These are phyloP conservation scores for Craspedostauros australis DNA, from an alignment of 108 stramenopile species.

Conservation along the genomic window DNA sequence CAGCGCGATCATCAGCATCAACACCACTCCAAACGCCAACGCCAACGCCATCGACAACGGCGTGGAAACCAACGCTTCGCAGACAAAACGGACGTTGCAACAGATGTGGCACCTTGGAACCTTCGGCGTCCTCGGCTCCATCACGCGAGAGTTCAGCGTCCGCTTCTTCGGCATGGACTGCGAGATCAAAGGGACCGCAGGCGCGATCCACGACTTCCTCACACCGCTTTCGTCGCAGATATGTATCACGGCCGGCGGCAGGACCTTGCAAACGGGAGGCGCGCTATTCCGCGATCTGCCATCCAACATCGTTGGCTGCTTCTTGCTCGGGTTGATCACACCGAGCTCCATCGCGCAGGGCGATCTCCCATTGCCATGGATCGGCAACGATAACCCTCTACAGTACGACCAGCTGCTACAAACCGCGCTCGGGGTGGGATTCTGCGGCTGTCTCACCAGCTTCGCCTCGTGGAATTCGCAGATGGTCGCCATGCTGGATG, in stretches of 20 bases:
- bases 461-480: slow-evolving; percentile 80
- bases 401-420: slow-evolving; percentile 46
- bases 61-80: too few species aligned
- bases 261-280: slow-evolving; percentile 55
- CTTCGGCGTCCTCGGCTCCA: slow-evolving; percentile 45
- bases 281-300: slow-evolving; percentile 67
- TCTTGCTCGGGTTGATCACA: slow-evolving; percentile 51
- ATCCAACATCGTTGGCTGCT: slow-evolving; percentile 57
- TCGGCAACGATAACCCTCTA: slow-evolving; percentile 49
- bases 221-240: slow-evolving; percentile 32
- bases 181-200: slow-evolving; percentile 14
- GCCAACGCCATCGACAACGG: too few species aligned
- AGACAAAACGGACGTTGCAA: too few species aligned
- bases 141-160: slow-evolving; percentile 35
- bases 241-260: slow-evolving; percentile 62
- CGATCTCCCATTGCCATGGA: slow-evolving; percentile 50
- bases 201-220: slow-evolving; percentile 36
- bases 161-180: slow-evolving; percentile 69
- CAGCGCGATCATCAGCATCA: too few species aligned
- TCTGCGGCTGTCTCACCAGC: slow-evolving; percentile 75
- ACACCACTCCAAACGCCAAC: too few species aligned
- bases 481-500: slow-evolving; percentile 78
- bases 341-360: not conserved
- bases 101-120: slow-evolving; percentile 40
- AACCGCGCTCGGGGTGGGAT: slow-evolving; percentile 40